Percentiles rank a stretch among this genome's conserved stretches.
These are phyloP conservation scores for Aspergillus sp. DNA, from an alignment of 2,329 filamentous ascomycete species.

Conservation along the genomic window DNA sequence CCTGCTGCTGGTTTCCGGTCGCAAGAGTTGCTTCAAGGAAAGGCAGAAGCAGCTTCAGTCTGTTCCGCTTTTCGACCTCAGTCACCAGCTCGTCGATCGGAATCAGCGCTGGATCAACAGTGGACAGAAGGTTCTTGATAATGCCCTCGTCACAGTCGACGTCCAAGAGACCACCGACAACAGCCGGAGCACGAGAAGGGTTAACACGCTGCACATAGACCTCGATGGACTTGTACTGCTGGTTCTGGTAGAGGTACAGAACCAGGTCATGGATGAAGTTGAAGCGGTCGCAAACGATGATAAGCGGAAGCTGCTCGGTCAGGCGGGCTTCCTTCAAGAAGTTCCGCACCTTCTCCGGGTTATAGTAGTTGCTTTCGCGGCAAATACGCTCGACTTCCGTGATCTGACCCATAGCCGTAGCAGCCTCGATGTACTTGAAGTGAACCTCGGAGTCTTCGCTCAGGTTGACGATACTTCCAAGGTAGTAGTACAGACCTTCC, in stretches of 20 bases:
- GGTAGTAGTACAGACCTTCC: conserved; percentile 96
- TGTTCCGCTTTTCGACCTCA: conserved; percentile 93
- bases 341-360: conserved; percentile 96
- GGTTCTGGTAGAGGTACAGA: conserved; percentile 95
- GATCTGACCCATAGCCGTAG: conserved; percentile 86
- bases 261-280: conserved; percentile 97
- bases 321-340: conserved; percentile 95
- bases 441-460: conserved; percentile 92
- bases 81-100: conserved; percentile 90
- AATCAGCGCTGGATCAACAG: conserved; percentile 75
- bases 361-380: conserved; percentile 83
- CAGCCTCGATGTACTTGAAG: conserved; percentile 99
- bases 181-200: conserved; percentile 79
- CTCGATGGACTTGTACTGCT: conserved; percentile 98
- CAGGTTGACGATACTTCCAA: conserved; percentile 95
- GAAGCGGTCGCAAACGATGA: conserved; percentile 98
- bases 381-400: conserved; percentile 97
- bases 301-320: conserved; percentile 86
- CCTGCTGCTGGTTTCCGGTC: conserved; percentile 88
- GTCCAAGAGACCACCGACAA: conserved; percentile 87
- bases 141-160: conserved; percentile 96
- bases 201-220: conserved; percentile 97
- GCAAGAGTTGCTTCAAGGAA: conserved; percentile 92
- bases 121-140: conserved; percentile 84
- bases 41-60: conserved; percentile 87